A percentile compares a stretch with the other conserved stretches of the same genome.
phyloP scores from a whole-genome alignment of 805 yeast genomes.

The Candida piceae region DNA sequence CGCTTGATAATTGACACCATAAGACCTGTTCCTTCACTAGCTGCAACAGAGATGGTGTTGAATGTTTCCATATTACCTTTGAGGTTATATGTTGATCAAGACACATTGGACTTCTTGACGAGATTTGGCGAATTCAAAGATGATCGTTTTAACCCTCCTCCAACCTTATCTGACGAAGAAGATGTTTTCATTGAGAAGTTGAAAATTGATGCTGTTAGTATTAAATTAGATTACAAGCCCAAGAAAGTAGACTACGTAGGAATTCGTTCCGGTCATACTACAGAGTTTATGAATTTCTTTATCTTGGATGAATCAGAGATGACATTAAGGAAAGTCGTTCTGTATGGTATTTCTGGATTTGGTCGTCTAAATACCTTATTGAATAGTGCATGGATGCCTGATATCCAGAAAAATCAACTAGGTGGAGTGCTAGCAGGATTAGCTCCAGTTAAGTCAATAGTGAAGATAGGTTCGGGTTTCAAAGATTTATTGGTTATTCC shows the following conservation, averaged over 20 bases:
- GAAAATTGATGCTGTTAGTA: conserved; percentile 49
- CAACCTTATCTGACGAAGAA: conserved; percentile 49
- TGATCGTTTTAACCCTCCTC: conserved; percentile 51
- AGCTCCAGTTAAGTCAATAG: conserved; percentile 73
- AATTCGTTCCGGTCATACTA: conserved; percentile 76
- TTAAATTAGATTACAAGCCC: conserved; percentile 87
- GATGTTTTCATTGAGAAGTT: conserved; percentile 60
- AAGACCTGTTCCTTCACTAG: conserved; percentile 56
- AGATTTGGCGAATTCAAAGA: conserved; percentile 82
- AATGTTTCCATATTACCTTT: conserved; percentile 61
- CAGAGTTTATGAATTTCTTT: conserved; percentile 85
- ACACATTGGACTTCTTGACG: conserved; percentile 76
- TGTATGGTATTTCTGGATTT: conserved; percentile 78
- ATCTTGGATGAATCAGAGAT: conserved; percentile 82
- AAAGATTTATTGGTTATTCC: conserved; percentile 72
- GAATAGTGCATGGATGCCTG: conserved; percentile 81
- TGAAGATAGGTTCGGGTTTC: conserved; percentile 74
- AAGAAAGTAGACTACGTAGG: conserved; percentile 83
- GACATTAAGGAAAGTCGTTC: conserved; percentile 49
- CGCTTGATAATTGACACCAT: conserved; percentile 48
- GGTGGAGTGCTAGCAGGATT: conserved; percentile 79
- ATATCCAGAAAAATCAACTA: conserved; percentile 75
- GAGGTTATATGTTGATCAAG: conserved; percentile 86
- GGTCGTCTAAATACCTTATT: conserved; percentile 51
- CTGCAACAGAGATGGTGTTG: conserved; percentile 64